Evolutionary conservation across 345 rosid genomes (phyloP).

Genomic region (Trapa bicornis): DNA sequence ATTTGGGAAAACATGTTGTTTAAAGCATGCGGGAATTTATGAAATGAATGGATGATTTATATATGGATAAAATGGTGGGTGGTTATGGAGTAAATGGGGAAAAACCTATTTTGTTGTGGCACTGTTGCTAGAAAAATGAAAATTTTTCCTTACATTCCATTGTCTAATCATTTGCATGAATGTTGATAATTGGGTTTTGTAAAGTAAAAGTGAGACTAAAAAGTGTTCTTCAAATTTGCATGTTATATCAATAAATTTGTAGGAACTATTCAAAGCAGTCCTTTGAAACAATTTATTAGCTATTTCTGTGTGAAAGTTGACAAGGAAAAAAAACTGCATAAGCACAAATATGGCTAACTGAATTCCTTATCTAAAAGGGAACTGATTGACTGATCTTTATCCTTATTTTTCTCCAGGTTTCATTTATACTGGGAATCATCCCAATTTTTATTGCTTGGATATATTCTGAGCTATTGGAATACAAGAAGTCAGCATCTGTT

Average conservation of each 20-base stretch:
- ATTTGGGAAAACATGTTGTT: no score
- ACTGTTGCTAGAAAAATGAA: no score
- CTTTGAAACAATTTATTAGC: no score
- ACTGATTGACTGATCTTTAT: constrained; percentile 7
- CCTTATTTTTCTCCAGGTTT: constrained; percentile 44
- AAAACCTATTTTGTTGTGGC: not conserved
- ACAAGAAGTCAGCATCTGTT: constrained; percentile 40
- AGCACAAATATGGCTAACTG: not conserved
- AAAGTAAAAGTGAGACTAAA: not conserved
- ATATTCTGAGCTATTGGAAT: constrained; percentile 75
- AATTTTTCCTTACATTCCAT: no score
- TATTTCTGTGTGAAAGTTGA: no score
- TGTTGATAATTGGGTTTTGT: not conserved
- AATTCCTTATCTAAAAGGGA: not conserved
- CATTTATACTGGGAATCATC: constrained; percentile 72
- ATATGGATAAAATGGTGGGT: not conserved
- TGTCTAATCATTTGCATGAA: no score
- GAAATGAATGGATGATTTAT: no score
- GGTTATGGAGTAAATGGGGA: not conserved
- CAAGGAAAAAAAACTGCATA: not conserved
- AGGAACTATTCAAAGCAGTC: no score
- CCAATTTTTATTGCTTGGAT: constrained; percentile 82
- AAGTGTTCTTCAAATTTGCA: not conserved
- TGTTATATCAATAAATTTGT: not conserved
- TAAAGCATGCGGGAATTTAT: no score